Conservation (phyloP, 257 asterid genomes). For the Jacaranda copaia region DNA sequence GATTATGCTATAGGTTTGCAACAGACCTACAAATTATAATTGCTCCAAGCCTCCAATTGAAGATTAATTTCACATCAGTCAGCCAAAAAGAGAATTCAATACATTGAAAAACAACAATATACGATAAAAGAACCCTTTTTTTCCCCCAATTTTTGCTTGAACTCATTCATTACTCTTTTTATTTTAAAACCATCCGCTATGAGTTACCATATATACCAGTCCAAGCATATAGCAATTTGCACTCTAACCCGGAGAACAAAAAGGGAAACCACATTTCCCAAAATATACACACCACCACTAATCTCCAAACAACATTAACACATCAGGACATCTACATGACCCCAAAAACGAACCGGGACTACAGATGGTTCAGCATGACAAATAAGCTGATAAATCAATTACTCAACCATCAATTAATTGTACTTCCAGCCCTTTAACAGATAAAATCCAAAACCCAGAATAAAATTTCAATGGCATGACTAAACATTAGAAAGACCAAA, state of each 20-base stretch:
- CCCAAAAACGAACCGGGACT: background rate
- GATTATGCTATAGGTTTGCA: background rate
- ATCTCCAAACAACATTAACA: conserved; percentile 6
- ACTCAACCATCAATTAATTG: background rate
- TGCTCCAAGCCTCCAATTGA: background rate
- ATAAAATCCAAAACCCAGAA: conserved; percentile 2
- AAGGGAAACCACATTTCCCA: background rate
- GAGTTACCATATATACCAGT: background rate
- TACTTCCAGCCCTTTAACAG: background rate
- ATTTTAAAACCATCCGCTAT: background rate
- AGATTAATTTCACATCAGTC: background rate
- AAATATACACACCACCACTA: background rate
- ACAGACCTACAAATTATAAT: background rate
- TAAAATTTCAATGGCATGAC: background rate
- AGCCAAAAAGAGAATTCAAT: background rate
- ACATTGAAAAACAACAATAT: background rate
- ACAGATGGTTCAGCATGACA: background rate
- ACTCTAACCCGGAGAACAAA: background rate
- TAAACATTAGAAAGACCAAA: background rate
- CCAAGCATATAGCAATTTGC: background rate
- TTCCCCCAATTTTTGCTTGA: background rate
- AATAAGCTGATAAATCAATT: conserved; percentile 7
- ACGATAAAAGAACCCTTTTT: background rate
- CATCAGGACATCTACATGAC: background rate
- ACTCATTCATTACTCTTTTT: background rate